Evolutionary conservation across 331 rosid species (phyloP).

Genomic region (Saraca asoca): DNA sequence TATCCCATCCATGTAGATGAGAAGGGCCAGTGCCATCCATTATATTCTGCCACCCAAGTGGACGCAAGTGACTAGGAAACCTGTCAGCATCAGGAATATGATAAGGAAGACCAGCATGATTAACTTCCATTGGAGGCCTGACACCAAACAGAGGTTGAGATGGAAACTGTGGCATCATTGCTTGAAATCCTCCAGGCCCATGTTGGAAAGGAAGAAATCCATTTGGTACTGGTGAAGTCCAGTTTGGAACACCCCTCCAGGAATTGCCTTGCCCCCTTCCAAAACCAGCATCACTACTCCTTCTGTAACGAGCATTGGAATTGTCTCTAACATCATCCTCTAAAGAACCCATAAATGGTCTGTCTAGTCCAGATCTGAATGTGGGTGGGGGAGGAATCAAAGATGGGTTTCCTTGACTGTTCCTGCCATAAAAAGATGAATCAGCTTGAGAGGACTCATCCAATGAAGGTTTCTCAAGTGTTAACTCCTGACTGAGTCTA

Average conservation of each 20-base stretch:
- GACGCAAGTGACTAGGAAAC: conserved; percentile 81
- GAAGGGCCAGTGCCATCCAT: conserved; percentile 85
- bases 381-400: conserved; percentile 56
- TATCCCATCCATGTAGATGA: conserved; percentile 88
- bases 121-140: conserved; percentile 80
- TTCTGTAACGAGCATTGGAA: conserved; percentile 66
- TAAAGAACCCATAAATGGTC: conserved; percentile 68
- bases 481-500: conserved; percentile 56
- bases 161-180: conserved; percentile 79
- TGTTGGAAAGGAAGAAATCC: conserved; percentile 90
- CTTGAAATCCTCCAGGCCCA: conserved; percentile 87
- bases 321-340: conserved; percentile 82
- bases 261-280: conserved; percentile 77
- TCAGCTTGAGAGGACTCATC: conserved; percentile 69
- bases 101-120: conserved; percentile 77
- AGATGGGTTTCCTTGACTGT: conserved; percentile 56
- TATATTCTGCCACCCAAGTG: conserved; percentile 83
- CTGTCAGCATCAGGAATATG: conserved; percentile 83
- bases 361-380: conserved; percentile 70
- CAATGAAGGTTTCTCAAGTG: conserved; percentile 56
- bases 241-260: conserved; percentile 88
- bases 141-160: conserved; percentile 76
- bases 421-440: conserved; percentile 58
- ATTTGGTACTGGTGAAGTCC: conserved; percentile 79
- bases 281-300: conserved; percentile 65